phyloP scores from a whole-genome alignment of 768 basidiomycete genomes.

The Pulveroboletus sp. region DNA sequence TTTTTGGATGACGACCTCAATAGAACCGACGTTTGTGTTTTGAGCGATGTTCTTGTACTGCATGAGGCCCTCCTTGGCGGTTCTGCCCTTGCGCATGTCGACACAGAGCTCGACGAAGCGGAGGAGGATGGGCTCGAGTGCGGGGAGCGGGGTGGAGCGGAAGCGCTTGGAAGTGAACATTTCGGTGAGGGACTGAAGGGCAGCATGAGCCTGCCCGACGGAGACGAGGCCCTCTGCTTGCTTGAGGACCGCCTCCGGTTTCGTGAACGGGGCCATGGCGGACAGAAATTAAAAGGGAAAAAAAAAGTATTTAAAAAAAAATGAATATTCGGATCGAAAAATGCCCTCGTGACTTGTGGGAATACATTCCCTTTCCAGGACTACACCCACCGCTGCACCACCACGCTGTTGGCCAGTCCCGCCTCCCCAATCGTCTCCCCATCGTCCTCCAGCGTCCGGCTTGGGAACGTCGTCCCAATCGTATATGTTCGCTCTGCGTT shows the following conservation, averaged over 20 bases:
- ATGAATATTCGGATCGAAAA: too few relatives aligned
- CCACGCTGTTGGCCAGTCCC: slow-evolving; percentile 72
- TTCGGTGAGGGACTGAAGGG: slow-evolving; percentile 84
- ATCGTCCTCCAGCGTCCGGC: slow-evolving; percentile 61
- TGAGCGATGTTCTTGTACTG: slow-evolving; percentile 98
- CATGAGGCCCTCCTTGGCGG: slow-evolving; percentile 90
- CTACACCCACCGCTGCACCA: slow-evolving; percentile 75
- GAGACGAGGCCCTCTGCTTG: slow-evolving; percentile 92
- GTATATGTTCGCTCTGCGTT: slow-evolving; percentile 59
- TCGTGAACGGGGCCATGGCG: slow-evolving; percentile 81
- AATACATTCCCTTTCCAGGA: slow-evolving; percentile 14
- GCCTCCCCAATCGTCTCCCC: slow-evolving; percentile 65
- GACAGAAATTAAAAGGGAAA: background rate
- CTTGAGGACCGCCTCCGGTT: slow-evolving; percentile 87
- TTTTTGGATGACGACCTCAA: slow-evolving; percentile 84
- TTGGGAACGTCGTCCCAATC: slow-evolving; percentile 88
- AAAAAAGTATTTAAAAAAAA: too few relatives aligned
- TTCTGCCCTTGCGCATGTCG: slow-evolving; percentile 87
- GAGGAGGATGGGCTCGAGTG: slow-evolving; percentile 93
- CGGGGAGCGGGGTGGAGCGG: slow-evolving; percentile 80
- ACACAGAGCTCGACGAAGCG: slow-evolving; percentile 97
- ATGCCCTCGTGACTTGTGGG: slow-evolving; percentile 6
- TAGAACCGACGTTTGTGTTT: slow-evolving; percentile 83
- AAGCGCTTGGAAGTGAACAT: slow-evolving; percentile 94
- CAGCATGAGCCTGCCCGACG: slow-evolving; percentile 86